Conservation (phyloP, 106 monocot species). For the Triglochin maritima region DNA sequence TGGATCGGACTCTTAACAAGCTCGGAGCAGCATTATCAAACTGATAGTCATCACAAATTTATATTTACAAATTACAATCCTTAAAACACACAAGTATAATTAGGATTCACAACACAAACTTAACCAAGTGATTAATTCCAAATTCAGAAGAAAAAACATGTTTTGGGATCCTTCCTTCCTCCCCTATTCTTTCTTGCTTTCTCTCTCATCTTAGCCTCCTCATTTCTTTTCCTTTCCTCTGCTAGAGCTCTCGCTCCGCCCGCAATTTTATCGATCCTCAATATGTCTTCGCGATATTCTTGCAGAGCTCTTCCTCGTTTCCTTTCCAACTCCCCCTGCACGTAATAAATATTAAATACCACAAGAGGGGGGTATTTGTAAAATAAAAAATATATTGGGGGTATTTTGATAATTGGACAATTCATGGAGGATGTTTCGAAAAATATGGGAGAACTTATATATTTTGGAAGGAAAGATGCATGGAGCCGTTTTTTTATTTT, state of each 20-base stretch:
- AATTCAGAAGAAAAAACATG: slow-evolving; percentile 19
- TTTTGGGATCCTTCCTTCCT: slow-evolving; percentile 9
- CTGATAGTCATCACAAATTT: too few relatives aligned
- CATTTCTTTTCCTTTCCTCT: slow-evolving; percentile 28
- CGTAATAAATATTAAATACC: neutral
- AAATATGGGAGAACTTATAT: too few relatives aligned
- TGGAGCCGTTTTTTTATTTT: too few relatives aligned
- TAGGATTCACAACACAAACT: too few relatives aligned
- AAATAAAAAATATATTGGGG: neutral
- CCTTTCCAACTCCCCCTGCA: slow-evolving; percentile 48
- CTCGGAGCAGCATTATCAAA: too few relatives aligned
- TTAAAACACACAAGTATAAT: too few relatives aligned
- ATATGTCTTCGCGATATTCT: slow-evolving; percentile 42
- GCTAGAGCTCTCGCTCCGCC: slow-evolving; percentile 21
- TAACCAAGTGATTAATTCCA: too few relatives aligned
- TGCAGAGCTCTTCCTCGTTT: slow-evolving; percentile 28
- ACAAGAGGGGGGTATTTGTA: neutral
- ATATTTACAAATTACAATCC: too few relatives aligned
- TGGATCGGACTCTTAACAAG: too few relatives aligned
- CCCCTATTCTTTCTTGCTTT: slow-evolving; percentile 16
- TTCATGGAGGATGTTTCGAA: neutral
- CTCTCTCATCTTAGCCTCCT: slow-evolving; percentile 18
- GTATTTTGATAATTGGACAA: neutral
- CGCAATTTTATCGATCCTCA: slow-evolving; percentile 54
- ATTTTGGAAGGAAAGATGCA: too few relatives aligned